phyloP scores from a whole-genome alignment of 129 eudicot genomes.

The Glebionis coronaria region DNA sequence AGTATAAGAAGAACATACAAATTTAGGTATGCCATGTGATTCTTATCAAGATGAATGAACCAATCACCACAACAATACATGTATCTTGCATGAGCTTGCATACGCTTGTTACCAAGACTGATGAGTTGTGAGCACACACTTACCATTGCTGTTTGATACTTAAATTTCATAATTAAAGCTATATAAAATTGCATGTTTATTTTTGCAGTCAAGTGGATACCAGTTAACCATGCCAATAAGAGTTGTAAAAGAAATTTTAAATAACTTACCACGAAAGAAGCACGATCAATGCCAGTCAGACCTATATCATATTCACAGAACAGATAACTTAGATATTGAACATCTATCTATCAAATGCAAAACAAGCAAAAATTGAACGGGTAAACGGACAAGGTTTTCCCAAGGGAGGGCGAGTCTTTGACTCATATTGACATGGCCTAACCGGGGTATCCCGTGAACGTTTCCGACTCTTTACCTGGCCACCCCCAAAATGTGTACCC shows the following conservation, averaged over 20 bases:
- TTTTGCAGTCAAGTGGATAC: background rate
- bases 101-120: background rate
- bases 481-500: too few species aligned
- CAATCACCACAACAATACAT: background rate
- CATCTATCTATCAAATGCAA: constrained; percentile 10
- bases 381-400: too few species aligned
- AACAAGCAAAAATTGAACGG: constrained; percentile 7
- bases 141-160: background rate
- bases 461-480: too few species aligned
- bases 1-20: background rate
- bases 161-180: background rate
- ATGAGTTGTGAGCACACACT: background rate
- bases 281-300: constrained; percentile 54
- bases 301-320: constrained; percentile 39
- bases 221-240: background rate
- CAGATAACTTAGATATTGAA: constrained; percentile 6
- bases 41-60: background rate
- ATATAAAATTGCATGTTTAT: background rate
- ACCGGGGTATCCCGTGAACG: too few species aligned
- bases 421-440: too few species aligned
- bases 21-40: constrained; percentile 1
- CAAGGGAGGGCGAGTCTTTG: too few species aligned
- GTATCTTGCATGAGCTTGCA: background rate
- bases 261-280: constrained; percentile 52
- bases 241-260: background rate